phyloP scores from a whole-genome alignment of 371 early-diverging fungal genomes.

The Cokeromyces recurvatus region DNA sequence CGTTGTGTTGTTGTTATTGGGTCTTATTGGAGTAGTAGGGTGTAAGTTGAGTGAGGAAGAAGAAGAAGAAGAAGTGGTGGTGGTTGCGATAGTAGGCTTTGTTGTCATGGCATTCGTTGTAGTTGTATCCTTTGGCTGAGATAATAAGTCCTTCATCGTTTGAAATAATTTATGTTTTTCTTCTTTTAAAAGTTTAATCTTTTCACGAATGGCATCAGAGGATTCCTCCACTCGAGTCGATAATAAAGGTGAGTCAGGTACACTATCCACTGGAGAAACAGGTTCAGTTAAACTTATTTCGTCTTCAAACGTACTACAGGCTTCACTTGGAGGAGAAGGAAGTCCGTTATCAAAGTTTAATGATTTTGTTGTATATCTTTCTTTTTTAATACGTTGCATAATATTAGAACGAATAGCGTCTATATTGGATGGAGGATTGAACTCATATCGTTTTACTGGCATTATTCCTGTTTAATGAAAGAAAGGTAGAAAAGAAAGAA shows the following conservation, averaged over 20 bases:
- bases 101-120: too few relatives aligned
- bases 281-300: background rate
- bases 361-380: conserved; percentile 1
- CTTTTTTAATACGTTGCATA: conserved; percentile 27
- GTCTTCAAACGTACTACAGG: conserved; percentile 15
- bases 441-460: conserved; percentile 18
- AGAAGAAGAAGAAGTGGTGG: too few relatives aligned
- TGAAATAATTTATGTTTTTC: conserved; percentile 42
- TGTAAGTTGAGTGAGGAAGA: too few relatives aligned
- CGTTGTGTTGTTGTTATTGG: too few relatives aligned
- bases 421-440: conserved; percentile 28
- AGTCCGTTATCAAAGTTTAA: conserved; percentile 29
- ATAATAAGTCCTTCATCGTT: conserved; percentile 31
- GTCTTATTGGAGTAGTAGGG: too few relatives aligned
- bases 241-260: background rate
- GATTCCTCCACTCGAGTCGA: conserved; percentile 1
- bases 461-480: background rate
- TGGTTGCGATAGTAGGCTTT: too few relatives aligned
- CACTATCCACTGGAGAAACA: background rate
- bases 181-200: conserved; percentile 24
- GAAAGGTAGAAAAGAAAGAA: background rate
- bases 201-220: conserved; percentile 26
- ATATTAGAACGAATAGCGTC: conserved; percentile 32
- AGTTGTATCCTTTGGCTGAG: conserved; percentile 2
- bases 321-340: conserved; percentile 39